These are phyloP conservation scores for Penicillium coffeae DNA, from an alignment of 495 filamentous ascomycete species.

Conservation along the genomic window DNA sequence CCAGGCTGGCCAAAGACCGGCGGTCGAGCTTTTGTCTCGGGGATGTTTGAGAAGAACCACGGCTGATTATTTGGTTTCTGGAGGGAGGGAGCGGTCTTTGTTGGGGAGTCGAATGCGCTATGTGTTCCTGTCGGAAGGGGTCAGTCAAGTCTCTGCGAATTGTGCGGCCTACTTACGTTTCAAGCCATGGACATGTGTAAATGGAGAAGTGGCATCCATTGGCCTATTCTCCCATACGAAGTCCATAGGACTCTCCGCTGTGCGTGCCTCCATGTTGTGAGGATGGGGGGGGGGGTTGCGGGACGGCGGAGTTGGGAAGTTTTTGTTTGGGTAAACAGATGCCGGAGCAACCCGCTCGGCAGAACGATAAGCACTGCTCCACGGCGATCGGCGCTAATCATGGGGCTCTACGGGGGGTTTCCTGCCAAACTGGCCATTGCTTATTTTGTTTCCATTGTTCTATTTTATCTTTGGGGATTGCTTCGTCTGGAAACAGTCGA, in stretches of 20 bases:
- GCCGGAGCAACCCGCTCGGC: slow-evolving; percentile 20
- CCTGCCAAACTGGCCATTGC: not conserved
- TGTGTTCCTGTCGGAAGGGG: slow-evolving; percentile 40
- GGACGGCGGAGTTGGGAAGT: slow-evolving; percentile 16
- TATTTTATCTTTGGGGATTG: too few relatives aligned
- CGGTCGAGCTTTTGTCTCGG: slow-evolving; percentile 20
- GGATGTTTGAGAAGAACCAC: slow-evolving; percentile 36
- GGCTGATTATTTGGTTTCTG: slow-evolving; percentile 47
- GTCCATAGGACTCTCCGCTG: slow-evolving; percentile 64
- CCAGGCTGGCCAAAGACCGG: slow-evolving; percentile 60
- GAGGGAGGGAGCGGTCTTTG: slow-evolving; percentile 46
- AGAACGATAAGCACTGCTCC: not conserved
- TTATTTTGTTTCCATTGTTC: too few relatives aligned
- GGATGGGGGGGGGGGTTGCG: slow-evolving; percentile 11
- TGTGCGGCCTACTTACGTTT: slow-evolving; percentile 42
- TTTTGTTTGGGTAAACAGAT: slow-evolving; percentile 32
- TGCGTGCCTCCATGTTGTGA: slow-evolving; percentile 39
- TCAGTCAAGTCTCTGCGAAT: not conserved
- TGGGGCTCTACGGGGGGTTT: not conserved
- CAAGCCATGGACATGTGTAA: slow-evolving; percentile 47
- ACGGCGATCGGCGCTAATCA: slow-evolving; percentile 1
- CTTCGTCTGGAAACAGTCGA: too few relatives aligned
- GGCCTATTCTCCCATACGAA: slow-evolving; percentile 60
- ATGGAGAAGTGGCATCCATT: slow-evolving; percentile 55
- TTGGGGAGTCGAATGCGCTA: slow-evolving; percentile 49